Evolutionary conservation across 2,329 filamentous ascomycete genomes (phyloP).

Genomic region (Byssoonygena ceratinophila): DNA sequence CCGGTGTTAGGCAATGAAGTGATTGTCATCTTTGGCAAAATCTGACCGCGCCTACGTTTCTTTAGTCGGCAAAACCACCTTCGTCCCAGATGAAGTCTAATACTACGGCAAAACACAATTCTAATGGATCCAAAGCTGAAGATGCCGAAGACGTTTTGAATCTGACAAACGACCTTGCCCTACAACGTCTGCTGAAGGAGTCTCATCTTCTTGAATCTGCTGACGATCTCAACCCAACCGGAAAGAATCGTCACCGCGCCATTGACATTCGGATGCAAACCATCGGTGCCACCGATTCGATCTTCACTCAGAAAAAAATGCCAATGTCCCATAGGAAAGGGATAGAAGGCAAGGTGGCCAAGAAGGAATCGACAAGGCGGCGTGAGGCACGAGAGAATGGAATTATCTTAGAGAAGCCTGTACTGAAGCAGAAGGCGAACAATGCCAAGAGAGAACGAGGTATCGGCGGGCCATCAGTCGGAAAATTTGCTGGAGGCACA

Average conservation of each 20-base stretch:
- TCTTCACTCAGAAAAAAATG: conserved; percentile 75
- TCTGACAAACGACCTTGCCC: conserved; percentile 84
- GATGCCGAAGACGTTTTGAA: conserved; percentile 51
- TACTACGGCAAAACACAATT: conserved; percentile 34
- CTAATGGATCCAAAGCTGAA: conserved; percentile 47
- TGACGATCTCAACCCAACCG: conserved; percentile 61
- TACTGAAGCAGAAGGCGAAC: conserved; percentile 28
- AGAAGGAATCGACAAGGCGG: conserved; percentile 60
- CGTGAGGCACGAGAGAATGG: conserved; percentile 81
- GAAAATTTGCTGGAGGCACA: conserved; percentile 68
- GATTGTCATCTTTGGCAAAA: too few relatives aligned
- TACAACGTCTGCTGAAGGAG: conserved; percentile 82
- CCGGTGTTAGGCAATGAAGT: too few relatives aligned
- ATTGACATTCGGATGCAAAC: conserved; percentile 73
- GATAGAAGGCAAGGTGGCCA: conserved; percentile 57
- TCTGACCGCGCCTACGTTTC: neutral
- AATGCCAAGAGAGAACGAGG: conserved; percentile 45
- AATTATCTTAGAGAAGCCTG: conserved; percentile 61
- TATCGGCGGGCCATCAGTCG: conserved; percentile 68
- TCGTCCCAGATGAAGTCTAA: conserved; percentile 19
- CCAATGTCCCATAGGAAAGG: conserved; percentile 77
- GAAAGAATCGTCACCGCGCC: conserved; percentile 67
- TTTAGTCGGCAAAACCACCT: conserved; percentile 40
- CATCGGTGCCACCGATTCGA: conserved; percentile 64
- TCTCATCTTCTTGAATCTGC: conserved; percentile 91